Percentiles rank a stretch among this genome's conserved stretches.
These are phyloP conservation scores for Rhodotorula sp. DNA, from an alignment of 1,284 basidiomycete genomes.

Conservation along the genomic window DNA sequence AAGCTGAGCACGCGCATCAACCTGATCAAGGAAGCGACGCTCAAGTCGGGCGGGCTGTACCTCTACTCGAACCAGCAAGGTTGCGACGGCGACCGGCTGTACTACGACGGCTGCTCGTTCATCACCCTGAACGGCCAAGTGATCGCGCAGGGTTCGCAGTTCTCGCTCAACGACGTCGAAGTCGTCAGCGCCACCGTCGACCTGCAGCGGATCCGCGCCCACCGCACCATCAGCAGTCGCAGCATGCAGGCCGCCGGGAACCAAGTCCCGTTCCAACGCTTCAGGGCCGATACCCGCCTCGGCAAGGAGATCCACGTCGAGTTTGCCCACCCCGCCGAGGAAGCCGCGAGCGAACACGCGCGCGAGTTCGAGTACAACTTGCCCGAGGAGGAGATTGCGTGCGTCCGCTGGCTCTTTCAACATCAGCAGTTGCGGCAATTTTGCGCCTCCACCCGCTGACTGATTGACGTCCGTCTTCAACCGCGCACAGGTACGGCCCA, in stretches of 20 bases:
- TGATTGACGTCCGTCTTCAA: neutral
- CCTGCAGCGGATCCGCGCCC: constrained; percentile 87
- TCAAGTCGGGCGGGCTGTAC: constrained; percentile 96
- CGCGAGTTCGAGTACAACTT: constrained; percentile 63
- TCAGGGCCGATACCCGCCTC: constrained; percentile 66
- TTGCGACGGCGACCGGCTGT: constrained; percentile 94
- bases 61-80: constrained; percentile 99
- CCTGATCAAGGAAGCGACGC: constrained; percentile 93
- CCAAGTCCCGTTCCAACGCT: constrained; percentile 69
- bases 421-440: neutral
- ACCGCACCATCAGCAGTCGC: constrained; percentile 72
- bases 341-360: constrained; percentile 48
- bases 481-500: constrained; percentile 70
- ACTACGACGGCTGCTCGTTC: constrained; percentile 96
- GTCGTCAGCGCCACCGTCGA: constrained; percentile 94
- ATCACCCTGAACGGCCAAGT: constrained; percentile 92
- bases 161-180: constrained; percentile 92
- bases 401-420: constrained; percentile 46
- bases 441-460: too few relatives aligned
- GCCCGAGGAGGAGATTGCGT: constrained; percentile 98
- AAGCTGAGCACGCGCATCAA: constrained; percentile 90
- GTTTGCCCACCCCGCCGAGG: constrained; percentile 62
- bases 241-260: constrained; percentile 79
- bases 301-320: constrained; percentile 62
- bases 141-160: constrained; percentile 92